Evolutionary conservation across 768 basidiomycete species (phyloP).

Genomic region (Trametes coccinea): DNA sequence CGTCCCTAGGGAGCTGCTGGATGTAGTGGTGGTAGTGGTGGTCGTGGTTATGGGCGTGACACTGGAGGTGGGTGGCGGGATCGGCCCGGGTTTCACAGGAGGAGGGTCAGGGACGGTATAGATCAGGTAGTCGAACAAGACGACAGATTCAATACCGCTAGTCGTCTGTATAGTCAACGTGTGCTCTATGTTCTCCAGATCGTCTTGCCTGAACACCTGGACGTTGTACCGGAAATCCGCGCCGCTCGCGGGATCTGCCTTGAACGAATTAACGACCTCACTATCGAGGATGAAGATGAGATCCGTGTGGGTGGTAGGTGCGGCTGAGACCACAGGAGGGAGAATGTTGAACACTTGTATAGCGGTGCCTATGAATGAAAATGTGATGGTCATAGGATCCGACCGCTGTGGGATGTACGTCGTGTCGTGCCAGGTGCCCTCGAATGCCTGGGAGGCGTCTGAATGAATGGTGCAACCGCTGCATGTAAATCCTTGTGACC

Average conservation of each 20-base stretch:
- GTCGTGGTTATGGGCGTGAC: background rate
- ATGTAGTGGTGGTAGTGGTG: too few relatives aligned
- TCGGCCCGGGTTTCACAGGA: too few relatives aligned
- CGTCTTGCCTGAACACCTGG: background rate
- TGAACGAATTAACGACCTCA: background rate
- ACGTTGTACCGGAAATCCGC: conserved; percentile 4
- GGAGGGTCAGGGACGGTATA: conserved; percentile 4
- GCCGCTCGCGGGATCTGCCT: background rate
- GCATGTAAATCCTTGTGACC: conserved; percentile 12
- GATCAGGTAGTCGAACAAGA: conserved; percentile 12
- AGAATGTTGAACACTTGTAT: conserved; percentile 14
- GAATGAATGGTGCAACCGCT: background rate
- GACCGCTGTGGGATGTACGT: background rate
- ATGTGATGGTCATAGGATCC: background rate
- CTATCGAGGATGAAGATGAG: conserved; percentile 15
- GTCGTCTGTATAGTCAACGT: background rate
- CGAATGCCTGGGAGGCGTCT: background rate
- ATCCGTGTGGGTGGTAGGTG: background rate
- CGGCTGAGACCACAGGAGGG: background rate
- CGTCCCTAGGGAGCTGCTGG: too few relatives aligned
- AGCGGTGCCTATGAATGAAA: conserved; percentile 2
- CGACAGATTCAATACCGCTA: background rate
- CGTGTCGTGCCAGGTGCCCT: conserved; percentile 17
- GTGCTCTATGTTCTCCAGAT: background rate
- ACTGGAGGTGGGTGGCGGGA: background rate